Evolutionary conservation across 2,329 filamentous ascomycete genomes (phyloP).

Genomic region (Rachicladosporium sp.): DNA sequence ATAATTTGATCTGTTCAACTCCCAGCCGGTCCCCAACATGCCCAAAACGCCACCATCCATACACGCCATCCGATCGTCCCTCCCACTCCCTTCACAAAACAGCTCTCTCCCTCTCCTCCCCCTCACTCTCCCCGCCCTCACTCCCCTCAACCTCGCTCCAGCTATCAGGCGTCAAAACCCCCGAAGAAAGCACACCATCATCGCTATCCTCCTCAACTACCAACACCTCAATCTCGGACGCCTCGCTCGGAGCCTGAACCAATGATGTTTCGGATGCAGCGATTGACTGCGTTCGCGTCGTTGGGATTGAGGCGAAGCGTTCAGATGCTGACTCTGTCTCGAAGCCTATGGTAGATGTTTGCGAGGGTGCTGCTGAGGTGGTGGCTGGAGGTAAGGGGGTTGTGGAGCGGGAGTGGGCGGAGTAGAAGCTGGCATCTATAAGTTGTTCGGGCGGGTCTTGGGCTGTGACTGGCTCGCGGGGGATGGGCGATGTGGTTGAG

Average conservation of each 20-base stretch:
- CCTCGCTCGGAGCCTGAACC: conserved; percentile 7
- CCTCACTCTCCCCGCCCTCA: conserved; percentile 22
- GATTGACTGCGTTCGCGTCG: conserved; percentile 10
- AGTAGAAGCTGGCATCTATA: conserved; percentile 20
- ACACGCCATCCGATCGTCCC: conserved; percentile 46
- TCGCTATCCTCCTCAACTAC: conserved; percentile 23
- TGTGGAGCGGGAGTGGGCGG: conserved; percentile 14
- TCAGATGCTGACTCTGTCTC: conserved; percentile 18
- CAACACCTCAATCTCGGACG: conserved; percentile 17
- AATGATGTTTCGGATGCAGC: conserved; percentile 1
- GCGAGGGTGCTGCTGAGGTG: conserved; percentile 12
- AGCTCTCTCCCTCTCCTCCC: conserved; percentile 35
- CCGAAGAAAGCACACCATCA: conserved; percentile 23
- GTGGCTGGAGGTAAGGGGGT: conserved; percentile 9
- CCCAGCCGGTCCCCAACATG: too few relatives aligned
- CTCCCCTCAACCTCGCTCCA: conserved; percentile 26
- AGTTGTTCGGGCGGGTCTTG: conserved; percentile 11
- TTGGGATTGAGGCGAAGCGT: conserved; percentile 15
- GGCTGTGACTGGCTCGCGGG: conserved; percentile 22
- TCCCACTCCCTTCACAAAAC: conserved; percentile 78
- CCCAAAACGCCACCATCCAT: too few relatives aligned
- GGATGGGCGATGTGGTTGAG: conserved; percentile 4
- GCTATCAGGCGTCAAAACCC: conserved; percentile 23
- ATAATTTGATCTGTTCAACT: too few relatives aligned
- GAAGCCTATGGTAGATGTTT: conserved; percentile 14